Conservation (phyloP, 305 asterid genomes). For the Fraxinus latifolia region DNA sequence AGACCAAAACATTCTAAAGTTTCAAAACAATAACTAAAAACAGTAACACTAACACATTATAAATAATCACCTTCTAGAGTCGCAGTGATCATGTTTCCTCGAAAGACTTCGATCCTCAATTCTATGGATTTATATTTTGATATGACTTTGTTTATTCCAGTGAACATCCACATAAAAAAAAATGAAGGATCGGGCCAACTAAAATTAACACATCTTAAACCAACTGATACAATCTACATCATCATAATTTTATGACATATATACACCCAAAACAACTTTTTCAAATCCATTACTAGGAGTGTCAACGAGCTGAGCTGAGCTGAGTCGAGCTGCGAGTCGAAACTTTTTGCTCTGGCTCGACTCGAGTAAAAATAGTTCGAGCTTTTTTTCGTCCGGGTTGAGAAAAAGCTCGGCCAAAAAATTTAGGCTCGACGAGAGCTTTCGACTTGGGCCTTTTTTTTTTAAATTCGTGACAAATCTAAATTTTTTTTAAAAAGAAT, state of each 20-base stretch:
- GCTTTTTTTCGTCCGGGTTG: no score
- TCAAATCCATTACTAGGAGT: not conserved
- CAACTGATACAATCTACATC: not conserved
- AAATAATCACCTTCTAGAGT: not conserved
- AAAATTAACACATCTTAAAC: not conserved
- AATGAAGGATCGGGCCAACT: not conserved
- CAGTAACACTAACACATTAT: slow-evolving; percentile 12
- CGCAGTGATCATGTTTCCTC: not conserved
- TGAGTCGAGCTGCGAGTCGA: no score
- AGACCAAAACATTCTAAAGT: slow-evolving; percentile 3
- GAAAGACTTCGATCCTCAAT: not conserved
- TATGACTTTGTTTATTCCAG: not conserved
- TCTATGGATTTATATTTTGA: not conserved
- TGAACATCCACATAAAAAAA: not conserved
- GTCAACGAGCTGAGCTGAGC: no score
- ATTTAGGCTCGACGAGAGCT: no score
- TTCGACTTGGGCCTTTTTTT: no score
- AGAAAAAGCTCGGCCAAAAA: no score
- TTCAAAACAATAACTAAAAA: not conserved
- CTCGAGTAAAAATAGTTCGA: no score
- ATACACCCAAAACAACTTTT: not conserved
- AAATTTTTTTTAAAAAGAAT: no score
- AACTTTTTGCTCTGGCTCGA: no score
- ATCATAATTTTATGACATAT: not conserved
- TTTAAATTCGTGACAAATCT: no score